Conservation (phyloP, 805 yeast species). For the Myxozyma neglecta region DNA sequence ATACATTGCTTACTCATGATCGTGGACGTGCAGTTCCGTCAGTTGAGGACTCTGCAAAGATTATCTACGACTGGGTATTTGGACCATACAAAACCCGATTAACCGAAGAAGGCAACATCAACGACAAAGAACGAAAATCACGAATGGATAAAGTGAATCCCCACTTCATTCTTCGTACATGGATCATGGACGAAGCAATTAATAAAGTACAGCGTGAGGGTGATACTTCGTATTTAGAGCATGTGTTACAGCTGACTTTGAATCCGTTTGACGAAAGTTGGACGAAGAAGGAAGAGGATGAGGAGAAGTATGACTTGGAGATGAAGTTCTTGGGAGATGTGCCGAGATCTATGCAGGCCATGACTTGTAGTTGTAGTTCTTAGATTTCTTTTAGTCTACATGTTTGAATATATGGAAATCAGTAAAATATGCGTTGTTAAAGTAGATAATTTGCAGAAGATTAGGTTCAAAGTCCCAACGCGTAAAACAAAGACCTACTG, state of each 20-base stretch:
- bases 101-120: conserved; percentile 41
- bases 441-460: no score
- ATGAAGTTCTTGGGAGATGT: conserved; percentile 49
- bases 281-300: conserved; percentile 69
- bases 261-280: conserved; percentile 67
- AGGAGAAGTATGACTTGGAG: conserved; percentile 41
- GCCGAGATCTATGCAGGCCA: conserved; percentile 57
- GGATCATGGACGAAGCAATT: conserved; percentile 85
- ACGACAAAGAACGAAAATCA: conserved; percentile 44
- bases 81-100: conserved; percentile 49
- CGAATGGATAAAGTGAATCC: conserved; percentile 64
- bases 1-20: conserved; percentile 40
- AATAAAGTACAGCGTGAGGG: conserved; percentile 53
- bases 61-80: conserved; percentile 55
- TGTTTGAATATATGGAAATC: not conserved
- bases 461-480: no score
- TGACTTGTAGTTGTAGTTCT: conserved; percentile 67
- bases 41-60: conserved; percentile 44
- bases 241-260: conserved; percentile 67
- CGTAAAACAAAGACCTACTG: no score
- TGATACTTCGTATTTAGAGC: conserved; percentile 54
- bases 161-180: conserved; percentile 74
- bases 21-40: conserved; percentile 40
- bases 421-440: not conserved
- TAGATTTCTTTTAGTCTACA: conserved; percentile 26